Conservation (phyloP, 352 stramenopile genomes). For the Phytophthora ohioensis region DNA sequence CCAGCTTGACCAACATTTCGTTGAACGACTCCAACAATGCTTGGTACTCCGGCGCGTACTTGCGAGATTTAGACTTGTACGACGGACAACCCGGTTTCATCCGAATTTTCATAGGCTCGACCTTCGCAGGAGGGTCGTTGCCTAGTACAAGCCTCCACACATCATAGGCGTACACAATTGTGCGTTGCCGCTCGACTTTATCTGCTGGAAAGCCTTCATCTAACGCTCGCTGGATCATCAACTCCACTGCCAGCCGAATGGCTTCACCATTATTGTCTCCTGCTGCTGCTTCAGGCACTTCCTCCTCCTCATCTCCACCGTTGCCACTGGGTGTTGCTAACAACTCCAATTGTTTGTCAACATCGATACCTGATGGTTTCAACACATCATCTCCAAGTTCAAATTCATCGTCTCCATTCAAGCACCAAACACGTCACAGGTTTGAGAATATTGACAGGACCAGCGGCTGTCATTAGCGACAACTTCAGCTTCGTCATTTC, state of each 20-base stretch:
- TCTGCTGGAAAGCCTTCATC: slow-evolving; percentile 18
- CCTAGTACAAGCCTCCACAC: slow-evolving; percentile 15
- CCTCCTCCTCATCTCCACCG: slow-evolving; percentile 20
- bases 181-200: slow-evolving; percentile 12
- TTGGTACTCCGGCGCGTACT: slow-evolving; percentile 20
- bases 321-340: slow-evolving; percentile 4
- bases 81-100: slow-evolving; percentile 12
- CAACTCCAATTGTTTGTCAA: slow-evolving; percentile 18
- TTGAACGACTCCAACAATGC: slow-evolving; percentile 31
- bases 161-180: slow-evolving; percentile 13
- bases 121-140: slow-evolving; percentile 21
- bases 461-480: slow-evolving; percentile 14
- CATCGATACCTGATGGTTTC: slow-evolving; percentile 17
- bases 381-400: slow-evolving; percentile 25
- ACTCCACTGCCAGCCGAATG: slow-evolving; percentile 7
- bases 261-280: neutral
- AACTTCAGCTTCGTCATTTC: slow-evolving; percentile 4
- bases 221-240: slow-evolving; percentile 10
- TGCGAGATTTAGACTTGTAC: slow-evolving; percentile 10
- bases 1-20: slow-evolving; percentile 16
- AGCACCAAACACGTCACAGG: slow-evolving; percentile 20
- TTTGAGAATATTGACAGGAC: slow-evolving; percentile 17
- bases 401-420: slow-evolving; percentile 15
- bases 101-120: slow-evolving; percentile 15
- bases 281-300: neutral